These are phyloP conservation scores for Trametes pubescens DNA, from an alignment of 1,284 basidiomycete species.

Conservation along the genomic window DNA sequence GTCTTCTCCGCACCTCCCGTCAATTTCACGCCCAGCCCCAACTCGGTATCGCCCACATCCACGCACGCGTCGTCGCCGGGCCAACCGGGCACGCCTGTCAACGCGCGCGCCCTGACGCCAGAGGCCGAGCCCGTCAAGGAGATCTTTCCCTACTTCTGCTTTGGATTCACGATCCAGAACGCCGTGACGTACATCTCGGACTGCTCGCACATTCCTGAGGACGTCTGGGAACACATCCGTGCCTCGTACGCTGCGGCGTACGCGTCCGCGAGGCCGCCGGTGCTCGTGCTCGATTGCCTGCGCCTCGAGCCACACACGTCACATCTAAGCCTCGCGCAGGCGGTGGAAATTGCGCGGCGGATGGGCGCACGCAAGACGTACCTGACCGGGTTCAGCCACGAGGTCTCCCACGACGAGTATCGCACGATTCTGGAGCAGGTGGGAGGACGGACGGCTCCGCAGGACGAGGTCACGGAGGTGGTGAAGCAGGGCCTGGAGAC, in stretches of 20 bases:
- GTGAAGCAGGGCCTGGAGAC: constrained; percentile 54
- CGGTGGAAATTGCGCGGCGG: constrained; percentile 60
- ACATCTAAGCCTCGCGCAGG: constrained; percentile 73
- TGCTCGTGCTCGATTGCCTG: constrained; percentile 79
- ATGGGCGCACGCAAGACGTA: constrained; percentile 69
- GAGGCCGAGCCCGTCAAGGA: constrained; percentile 34
- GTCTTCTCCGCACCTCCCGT: constrained; percentile 56
- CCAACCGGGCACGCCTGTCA: constrained; percentile 36
- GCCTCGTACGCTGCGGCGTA: constrained; percentile 36
- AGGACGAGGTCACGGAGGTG: constrained; percentile 45
- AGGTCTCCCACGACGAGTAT: constrained; percentile 74
- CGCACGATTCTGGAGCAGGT: constrained; percentile 61
- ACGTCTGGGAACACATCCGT: constrained; percentile 65
- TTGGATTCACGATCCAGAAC: constrained; percentile 77
- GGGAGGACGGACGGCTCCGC: constrained; percentile 47
- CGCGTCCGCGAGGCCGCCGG: constrained; percentile 46
- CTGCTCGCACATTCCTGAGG: constrained; percentile 76
- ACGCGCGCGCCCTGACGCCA: constrained; percentile 23
- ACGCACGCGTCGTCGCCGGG: constrained; percentile 57
- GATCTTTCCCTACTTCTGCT: constrained; percentile 71
- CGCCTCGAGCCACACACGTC: constrained; percentile 68
- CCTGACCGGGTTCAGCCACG: constrained; percentile 76
- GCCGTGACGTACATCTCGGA: constrained; percentile 78
- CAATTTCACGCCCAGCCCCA: constrained; percentile 53
- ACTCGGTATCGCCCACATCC: constrained; percentile 34